phyloP scores from a whole-genome alignment of 2,329 filamentous ascomycete species.

The Tympanopsis confertula region DNA sequence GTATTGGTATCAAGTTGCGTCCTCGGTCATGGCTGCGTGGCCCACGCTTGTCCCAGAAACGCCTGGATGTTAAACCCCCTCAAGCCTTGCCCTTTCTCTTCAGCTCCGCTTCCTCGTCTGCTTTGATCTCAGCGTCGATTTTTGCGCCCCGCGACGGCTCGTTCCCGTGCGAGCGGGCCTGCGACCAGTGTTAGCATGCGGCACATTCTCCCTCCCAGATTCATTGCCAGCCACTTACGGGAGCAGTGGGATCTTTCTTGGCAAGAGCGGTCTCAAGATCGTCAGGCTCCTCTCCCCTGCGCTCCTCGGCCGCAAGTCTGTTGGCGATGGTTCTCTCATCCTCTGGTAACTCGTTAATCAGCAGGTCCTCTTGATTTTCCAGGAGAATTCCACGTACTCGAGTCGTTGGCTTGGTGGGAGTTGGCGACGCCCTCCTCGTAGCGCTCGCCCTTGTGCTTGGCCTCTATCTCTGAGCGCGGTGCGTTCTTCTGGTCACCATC shows the following conservation, averaged over 20 bases:
- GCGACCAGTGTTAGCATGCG: slow-evolving; percentile 4
- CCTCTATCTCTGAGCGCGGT: too few relatives aligned
- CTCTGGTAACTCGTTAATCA: slow-evolving; percentile 32
- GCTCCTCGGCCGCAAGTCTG: slow-evolving; percentile 53
- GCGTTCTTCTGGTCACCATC: too few relatives aligned
- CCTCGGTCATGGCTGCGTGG: not conserved
- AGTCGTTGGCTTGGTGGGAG: not conserved
- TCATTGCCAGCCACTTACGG: slow-evolving; percentile 30
- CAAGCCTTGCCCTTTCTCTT: slow-evolving; percentile 45
- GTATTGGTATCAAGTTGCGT: too few relatives aligned
- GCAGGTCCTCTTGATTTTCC: not conserved
- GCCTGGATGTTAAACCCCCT: too few relatives aligned
- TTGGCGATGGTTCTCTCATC: slow-evolving; percentile 63
- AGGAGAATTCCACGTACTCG: not conserved
- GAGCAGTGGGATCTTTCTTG: slow-evolving; percentile 50
- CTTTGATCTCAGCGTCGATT: slow-evolving; percentile 56
- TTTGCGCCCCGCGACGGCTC: slow-evolving; percentile 62
- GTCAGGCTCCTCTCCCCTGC: slow-evolving; percentile 33
- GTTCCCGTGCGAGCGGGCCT: slow-evolving; percentile 60
- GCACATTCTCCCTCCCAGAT: slow-evolving; percentile 6
- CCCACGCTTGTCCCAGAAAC: not conserved
- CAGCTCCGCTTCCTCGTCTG: slow-evolving; percentile 56
- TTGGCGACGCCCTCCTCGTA: not conserved
- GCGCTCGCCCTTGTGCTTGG: too few relatives aligned
- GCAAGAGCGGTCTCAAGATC: slow-evolving; percentile 23